Evolutionary conservation across 192 early-diverging fungal genomes (phyloP).

Genomic region (Entomortierella beljakovae): DNA sequence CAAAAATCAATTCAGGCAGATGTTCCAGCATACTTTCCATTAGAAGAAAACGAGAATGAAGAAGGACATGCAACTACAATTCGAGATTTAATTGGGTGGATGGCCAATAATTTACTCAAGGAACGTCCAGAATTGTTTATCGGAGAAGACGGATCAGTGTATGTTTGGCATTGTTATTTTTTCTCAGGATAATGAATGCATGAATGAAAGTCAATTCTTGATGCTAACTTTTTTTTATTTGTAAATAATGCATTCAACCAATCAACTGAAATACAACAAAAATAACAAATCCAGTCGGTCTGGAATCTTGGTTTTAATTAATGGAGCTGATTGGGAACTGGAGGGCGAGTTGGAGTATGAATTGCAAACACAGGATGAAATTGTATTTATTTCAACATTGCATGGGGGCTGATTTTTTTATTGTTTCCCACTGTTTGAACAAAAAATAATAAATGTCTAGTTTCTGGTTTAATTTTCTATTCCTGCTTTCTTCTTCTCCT

Average conservation of each 20-base stretch:
- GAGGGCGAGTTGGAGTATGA: conserved; percentile 88
- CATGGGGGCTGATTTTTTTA: conserved; percentile 85
- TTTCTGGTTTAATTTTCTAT: neutral
- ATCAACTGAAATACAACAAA: no score
- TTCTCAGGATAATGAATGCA: neutral
- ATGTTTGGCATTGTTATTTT: conserved; percentile 35
- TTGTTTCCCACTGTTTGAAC: no score
- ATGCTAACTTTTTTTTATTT: conserved; percentile 3
- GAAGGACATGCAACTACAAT: conserved; percentile 62
- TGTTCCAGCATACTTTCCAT: conserved; percentile 58
- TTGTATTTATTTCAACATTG: conserved; percentile 97
- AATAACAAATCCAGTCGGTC: conserved; percentile 73
- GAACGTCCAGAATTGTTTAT: conserved; percentile 90
- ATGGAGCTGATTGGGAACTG: conserved; percentile 97
- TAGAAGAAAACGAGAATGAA: conserved; percentile 17
- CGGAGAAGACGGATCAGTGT: conserved; percentile 80
- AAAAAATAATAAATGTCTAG: neutral
- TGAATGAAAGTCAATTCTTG: neutral
- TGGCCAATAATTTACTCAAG: conserved; percentile 75
- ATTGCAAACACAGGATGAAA: conserved; percentile 79
- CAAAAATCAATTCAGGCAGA: conserved; percentile 65
- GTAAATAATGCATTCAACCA: neutral
- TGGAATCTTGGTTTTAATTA: conserved; percentile 95
- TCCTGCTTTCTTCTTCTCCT: neutral
- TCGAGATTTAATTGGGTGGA: conserved; percentile 75